phyloP scores from a whole-genome alignment of 1,139 yeast species.

The Candida sp. region DNA sequence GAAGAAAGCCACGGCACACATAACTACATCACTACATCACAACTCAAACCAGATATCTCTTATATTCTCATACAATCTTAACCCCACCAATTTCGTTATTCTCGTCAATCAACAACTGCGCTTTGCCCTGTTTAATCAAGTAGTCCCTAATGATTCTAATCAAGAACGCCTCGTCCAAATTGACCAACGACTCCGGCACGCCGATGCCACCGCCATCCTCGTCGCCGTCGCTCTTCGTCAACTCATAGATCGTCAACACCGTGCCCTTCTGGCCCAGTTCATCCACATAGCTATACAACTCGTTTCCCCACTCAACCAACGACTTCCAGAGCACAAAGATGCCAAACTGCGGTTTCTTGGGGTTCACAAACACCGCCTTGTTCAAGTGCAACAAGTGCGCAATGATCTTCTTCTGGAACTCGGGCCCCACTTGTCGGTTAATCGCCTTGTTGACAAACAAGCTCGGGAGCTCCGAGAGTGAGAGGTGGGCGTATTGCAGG shows the following conservation, averaged over 20 bases:
- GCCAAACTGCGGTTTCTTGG: conserved; percentile 46
- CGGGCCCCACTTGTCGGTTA: conserved; percentile 56
- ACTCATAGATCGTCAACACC: conserved; percentile 83
- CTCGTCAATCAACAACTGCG: conserved; percentile 66
- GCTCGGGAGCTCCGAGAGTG: conserved; percentile 26
- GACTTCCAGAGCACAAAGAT: conserved; percentile 71
- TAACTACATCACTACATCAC: not conserved
- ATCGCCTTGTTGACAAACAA: conserved; percentile 56
- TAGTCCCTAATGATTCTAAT: conserved; percentile 55
- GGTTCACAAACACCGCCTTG: conserved; percentile 56
- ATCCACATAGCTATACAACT: conserved; percentile 53
- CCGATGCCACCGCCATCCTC: conserved; percentile 24
- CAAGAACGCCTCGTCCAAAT: conserved; percentile 63
- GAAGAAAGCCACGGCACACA: conserved; percentile 9
- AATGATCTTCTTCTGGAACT: conserved; percentile 60
- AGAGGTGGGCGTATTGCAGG: conserved; percentile 26
- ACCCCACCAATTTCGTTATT: conserved; percentile 66
- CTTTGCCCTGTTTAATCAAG: conserved; percentile 69
- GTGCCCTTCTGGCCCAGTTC: conserved; percentile 78
- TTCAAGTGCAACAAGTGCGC: conserved; percentile 56
- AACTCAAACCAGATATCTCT: not conserved
- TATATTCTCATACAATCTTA: conserved; percentile 47
- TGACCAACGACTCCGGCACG: conserved; percentile 60
- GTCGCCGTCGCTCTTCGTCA: conserved; percentile 69
- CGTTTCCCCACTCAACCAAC: conserved; percentile 78